Base-by-base conservation (phyloP, 2,329 filamentous ascomycete genomes). In the Nemania serpens region DNA sequence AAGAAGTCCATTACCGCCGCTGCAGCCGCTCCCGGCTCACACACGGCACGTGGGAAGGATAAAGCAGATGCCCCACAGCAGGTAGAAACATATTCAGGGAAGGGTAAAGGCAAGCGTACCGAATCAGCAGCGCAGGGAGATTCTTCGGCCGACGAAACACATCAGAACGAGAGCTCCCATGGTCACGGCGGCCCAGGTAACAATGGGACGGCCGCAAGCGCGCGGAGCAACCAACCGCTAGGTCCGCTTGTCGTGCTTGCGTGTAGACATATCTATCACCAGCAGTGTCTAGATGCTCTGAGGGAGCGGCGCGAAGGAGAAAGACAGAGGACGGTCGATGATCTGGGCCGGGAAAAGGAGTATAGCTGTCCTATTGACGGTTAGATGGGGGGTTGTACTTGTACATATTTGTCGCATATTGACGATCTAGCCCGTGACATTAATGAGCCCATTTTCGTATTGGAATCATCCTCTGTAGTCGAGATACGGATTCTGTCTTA, bases 241-340 rank as follows among this genome's bases (percentile, higher is more conserved):
- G 89, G 87, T 9, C 82, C 86, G 45, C 73, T 91, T 54, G 85
- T 91, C 10, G 83, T 91, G 50, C 76, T 91, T 68, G 88, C 88
- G 20, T 91, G 88, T 72, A 81, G 88, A 57, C 88, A 91, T 73
- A 84, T 90, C 17, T 90, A 89, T 69, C 88, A 91, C 76, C 82
- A 87, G 71, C 79, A 77, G 25, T 93, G 88, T 71, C 77, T 91
- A 41, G 90, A 94, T 71, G 82, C 85, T 61, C 74, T 89, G 66
- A 84, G 86, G 67, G 81, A 81, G 36, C 79, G 82, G 62, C 79
- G 80, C 58, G 82, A 81, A 64, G 73, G 74, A 69, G 79, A 73
- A 67, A 71, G 69, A 63, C 69, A 73, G 65, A 80, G 77, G 58
- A 82, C 77, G 62, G 75, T 81, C 7, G 76, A 77, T 36, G 79